Evolutionary conservation across 2,329 filamentous ascomycete genomes (phyloP).

Genomic region (Daldinia sp.): DNA sequence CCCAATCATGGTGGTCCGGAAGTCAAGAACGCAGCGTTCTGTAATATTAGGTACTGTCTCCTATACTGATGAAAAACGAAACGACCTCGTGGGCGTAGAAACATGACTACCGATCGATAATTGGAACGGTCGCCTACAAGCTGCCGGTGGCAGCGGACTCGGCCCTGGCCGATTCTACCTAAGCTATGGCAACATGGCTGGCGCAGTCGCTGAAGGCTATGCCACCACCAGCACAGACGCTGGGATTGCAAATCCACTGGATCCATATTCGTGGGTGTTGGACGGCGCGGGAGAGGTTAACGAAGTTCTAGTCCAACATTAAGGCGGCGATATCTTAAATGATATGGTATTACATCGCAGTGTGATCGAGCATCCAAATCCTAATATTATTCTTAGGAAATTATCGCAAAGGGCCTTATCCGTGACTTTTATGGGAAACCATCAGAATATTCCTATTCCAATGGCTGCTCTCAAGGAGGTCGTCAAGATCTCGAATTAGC

Average conservation of each 20-base stretch:
- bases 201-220: constrained; percentile 39
- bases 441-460: constrained; percentile 59
- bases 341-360: not conserved
- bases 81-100: not conserved
- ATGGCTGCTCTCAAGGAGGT: constrained; percentile 60
- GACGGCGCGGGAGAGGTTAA: not conserved
- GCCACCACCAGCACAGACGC: constrained; percentile 43
- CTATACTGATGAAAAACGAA: constrained; percentile 47
- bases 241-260: constrained; percentile 20
- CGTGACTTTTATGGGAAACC: constrained; percentile 50
- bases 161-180: constrained; percentile 38
- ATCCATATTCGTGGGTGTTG: not conserved
- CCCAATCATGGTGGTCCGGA: constrained; percentile 18
- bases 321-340: not conserved
- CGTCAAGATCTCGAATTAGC: constrained; percentile 63
- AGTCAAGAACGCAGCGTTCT: constrained; percentile 53
- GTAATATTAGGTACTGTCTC: constrained; percentile 54
- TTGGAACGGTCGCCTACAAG: constrained; percentile 52
- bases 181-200: constrained; percentile 33
- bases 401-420: constrained; percentile 50
- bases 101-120: constrained; percentile 1
- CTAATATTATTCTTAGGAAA: not conserved
- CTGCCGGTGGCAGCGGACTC: constrained; percentile 51
- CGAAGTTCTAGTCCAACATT: not conserved
- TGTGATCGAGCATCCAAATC: not conserved